phyloP scores from a whole-genome alignment of 1,139 yeast species.

The Pneumocystis canis region DNA sequence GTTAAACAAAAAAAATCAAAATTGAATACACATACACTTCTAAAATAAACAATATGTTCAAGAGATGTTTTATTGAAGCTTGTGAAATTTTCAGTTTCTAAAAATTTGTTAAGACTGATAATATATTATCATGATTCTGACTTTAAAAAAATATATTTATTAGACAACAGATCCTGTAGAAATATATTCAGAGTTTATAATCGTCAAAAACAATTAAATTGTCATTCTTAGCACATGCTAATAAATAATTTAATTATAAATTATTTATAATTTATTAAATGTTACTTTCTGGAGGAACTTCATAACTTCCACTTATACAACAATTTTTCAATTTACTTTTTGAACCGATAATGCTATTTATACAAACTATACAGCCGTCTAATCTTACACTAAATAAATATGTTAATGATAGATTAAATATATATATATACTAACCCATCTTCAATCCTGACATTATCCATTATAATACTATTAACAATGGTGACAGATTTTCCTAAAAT shows the following conservation, averaged over 20 bases:
- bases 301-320: conserved; percentile 11
- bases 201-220: not conserved
- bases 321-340: conserved; percentile 11
- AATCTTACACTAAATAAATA: conserved; percentile 28
- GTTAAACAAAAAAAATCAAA: too few relatives aligned
- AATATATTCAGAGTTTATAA: not conserved
- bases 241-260: not conserved
- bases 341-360: conserved; percentile 38
- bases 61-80: not conserved
- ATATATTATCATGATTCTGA: too few relatives aligned
- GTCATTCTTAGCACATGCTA: not conserved
- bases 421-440: conserved; percentile 28
- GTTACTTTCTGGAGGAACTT: conserved; percentile 9
- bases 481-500: conserved; percentile 73
- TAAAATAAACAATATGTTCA: not conserved
- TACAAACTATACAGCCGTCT: conserved; percentile 83
- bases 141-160: too few relatives aligned
- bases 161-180: not conserved
- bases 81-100: too few relatives aligned
- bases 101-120: too few relatives aligned
- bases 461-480: conserved; percentile 68
- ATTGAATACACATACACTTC: not conserved
- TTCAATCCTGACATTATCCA: conserved; percentile 56
- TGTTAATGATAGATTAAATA: conserved; percentile 13
- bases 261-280: conserved; percentile 3